phyloP scores from a whole-genome alignment of 257 asterid species.

The Solanum pennellii region DNA sequence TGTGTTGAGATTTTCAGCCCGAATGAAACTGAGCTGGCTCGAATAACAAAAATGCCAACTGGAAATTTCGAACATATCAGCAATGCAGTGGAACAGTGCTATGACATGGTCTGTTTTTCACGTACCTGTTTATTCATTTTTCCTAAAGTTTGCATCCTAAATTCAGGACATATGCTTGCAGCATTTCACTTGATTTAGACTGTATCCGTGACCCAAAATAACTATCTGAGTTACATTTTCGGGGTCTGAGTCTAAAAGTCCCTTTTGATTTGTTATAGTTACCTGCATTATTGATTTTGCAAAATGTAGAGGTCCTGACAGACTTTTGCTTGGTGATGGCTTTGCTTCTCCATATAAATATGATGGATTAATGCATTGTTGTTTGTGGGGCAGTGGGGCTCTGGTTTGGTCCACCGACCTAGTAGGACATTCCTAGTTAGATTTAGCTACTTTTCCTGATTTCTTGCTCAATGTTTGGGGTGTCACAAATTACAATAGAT shows the following conservation, averaged over 20 bases:
- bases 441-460: neutral
- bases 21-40: conserved; percentile 84
- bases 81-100: conserved; percentile 71
- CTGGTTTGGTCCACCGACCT: neutral
- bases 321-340: neutral
- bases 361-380: neutral
- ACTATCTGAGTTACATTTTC: neutral
- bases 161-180: neutral
- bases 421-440: neutral
- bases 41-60: conserved; percentile 67
- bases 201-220: neutral
- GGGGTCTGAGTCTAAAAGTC: neutral
- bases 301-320: neutral
- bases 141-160: neutral
- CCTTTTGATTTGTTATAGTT: neutral
- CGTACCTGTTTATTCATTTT: neutral
- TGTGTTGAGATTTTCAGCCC: conserved; percentile 75
- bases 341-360: neutral
- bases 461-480: neutral
- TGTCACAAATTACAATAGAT: neutral
- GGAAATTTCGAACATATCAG: conserved; percentile 71
- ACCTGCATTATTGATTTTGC: neutral
- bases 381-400: neutral
- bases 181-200: neutral
- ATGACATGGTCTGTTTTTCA: conserved; percentile 44